These are phyloP conservation scores for Solidago caesia DNA, from an alignment of 129 eudicot genomes.

Conservation along the genomic window DNA sequence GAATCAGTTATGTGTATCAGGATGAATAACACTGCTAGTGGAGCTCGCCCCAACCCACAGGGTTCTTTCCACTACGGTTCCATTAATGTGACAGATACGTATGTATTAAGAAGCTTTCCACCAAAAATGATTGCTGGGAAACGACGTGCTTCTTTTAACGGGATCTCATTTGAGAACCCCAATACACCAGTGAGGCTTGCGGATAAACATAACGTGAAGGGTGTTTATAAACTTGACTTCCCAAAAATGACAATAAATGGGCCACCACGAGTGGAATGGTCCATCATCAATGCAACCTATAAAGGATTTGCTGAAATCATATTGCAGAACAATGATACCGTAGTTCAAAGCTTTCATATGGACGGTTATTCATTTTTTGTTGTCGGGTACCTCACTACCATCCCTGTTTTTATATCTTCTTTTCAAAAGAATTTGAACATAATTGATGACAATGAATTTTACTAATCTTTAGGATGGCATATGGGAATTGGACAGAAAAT, in stretches of 20 bases:
- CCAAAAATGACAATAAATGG: constrained; percentile 58
- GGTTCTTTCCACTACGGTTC: constrained; percentile 89
- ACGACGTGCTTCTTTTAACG: constrained; percentile 70
- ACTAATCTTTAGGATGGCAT: constrained; percentile 57
- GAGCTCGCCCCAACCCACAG: constrained; percentile 98
- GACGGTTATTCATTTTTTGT: constrained; percentile 90
- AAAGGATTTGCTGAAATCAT: constrained; percentile 79
- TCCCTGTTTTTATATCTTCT: not conserved
- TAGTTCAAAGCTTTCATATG: constrained; percentile 82
- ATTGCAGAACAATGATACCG: constrained; percentile 78
- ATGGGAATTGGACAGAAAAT: constrained; percentile 79
- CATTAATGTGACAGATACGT: constrained; percentile 68
- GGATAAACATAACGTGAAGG: constrained; percentile 62
- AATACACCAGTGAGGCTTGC: constrained; percentile 87
- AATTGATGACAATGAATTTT: constrained; percentile 1
- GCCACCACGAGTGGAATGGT: constrained; percentile 49
- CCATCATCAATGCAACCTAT: constrained; percentile 77
- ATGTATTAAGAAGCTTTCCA: constrained; percentile 55
- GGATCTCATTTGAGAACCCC: constrained; percentile 78
- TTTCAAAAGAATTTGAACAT: not conserved
- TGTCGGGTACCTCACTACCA: constrained; percentile 57
- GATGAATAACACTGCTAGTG: constrained; percentile 85
- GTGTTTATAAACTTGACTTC: constrained; percentile 78
- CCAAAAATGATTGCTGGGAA: constrained; percentile 59
- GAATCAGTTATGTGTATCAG: constrained; percentile 36